phyloP scores from a whole-genome alignment of 176 grass and related monocot genomes.

The Aegilops umbellulata region DNA sequence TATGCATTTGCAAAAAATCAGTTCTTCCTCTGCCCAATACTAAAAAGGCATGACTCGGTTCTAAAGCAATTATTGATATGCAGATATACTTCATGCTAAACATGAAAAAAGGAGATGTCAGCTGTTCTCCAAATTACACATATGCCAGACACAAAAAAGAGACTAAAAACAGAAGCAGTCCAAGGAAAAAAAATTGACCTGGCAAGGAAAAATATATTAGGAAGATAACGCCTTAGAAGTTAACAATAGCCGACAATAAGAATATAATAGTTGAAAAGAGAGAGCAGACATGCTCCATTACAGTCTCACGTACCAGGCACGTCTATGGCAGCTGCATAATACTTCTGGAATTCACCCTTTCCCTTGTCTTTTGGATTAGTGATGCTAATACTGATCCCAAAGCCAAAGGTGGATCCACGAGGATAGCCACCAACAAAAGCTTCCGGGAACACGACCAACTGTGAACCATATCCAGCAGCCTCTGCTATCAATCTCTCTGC shows the following conservation, averaged over 20 bases:
- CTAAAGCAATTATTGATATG: neutral
- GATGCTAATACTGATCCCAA: slow-evolving; percentile 42
- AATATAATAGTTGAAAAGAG: neutral
- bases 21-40: neutral
- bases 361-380: slow-evolving; percentile 62
- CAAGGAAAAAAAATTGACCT: neutral
- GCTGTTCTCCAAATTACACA: neutral
- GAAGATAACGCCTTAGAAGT: neutral
- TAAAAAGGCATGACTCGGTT: neutral
- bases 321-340: slow-evolving; percentile 76
- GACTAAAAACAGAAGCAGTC: neutral
- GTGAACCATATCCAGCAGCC: slow-evolving; percentile 74
- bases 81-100: neutral
- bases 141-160: neutral
- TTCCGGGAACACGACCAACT: slow-evolving; percentile 92
- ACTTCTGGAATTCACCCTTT: slow-evolving; percentile 78
- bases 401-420: slow-evolving; percentile 82
- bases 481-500: slow-evolving; percentile 86
- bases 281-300: no score
- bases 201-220: neutral
- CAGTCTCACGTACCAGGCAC: slow-evolving; percentile 67
- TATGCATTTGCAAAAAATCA: neutral
- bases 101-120: neutral
- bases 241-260: neutral
- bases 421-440: slow-evolving; percentile 93